A percentile compares a stretch with the other conserved stretches of the same genome.
These are phyloP conservation scores for Xanthoconium stramineum DNA, from an alignment of 768 basidiomycete species.

Conservation along the genomic window DNA sequence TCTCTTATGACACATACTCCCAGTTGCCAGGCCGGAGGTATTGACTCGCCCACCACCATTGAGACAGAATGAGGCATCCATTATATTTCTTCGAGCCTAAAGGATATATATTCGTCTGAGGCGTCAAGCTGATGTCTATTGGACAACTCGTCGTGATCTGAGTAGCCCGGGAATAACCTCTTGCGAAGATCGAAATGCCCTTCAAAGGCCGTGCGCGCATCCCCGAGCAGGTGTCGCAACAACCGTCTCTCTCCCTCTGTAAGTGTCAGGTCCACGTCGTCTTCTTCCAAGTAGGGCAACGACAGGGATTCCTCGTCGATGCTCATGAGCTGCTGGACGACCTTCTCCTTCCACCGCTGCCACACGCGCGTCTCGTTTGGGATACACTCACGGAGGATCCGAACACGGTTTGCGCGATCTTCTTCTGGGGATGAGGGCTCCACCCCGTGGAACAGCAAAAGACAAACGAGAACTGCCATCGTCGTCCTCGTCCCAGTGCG, in stretches of 20 bases:
- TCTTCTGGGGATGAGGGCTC: background rate
- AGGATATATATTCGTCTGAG: no score
- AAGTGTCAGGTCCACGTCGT: background rate
- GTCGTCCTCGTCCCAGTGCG: slow-evolving; percentile 18
- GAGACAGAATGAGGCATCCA: no score
- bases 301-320: background rate
- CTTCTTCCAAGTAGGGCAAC: background rate
- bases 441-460: slow-evolving; percentile 21
- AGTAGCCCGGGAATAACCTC: no score
- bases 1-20: no score
- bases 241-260: slow-evolving; percentile 6
- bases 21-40: no score
- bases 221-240: slow-evolving; percentile 8
- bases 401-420: background rate
- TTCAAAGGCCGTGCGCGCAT: slow-evolving; percentile 16
- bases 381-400: slow-evolving; percentile 16
- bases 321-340: slow-evolving; percentile 16
- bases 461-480: slow-evolving; percentile 22
- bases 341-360: slow-evolving; percentile 21
- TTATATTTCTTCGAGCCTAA: no score
- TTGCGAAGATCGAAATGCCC: slow-evolving; percentile 3
- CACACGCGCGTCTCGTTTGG: slow-evolving; percentile 25
- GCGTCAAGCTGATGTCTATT: no score
- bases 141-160: no score
- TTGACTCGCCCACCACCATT: no score